Evolutionary conservation across 1,284 basidiomycete species (phyloP), one percentile per base, ranked within the genome.

Genomic region (Calocybe gambosa): DNA sequence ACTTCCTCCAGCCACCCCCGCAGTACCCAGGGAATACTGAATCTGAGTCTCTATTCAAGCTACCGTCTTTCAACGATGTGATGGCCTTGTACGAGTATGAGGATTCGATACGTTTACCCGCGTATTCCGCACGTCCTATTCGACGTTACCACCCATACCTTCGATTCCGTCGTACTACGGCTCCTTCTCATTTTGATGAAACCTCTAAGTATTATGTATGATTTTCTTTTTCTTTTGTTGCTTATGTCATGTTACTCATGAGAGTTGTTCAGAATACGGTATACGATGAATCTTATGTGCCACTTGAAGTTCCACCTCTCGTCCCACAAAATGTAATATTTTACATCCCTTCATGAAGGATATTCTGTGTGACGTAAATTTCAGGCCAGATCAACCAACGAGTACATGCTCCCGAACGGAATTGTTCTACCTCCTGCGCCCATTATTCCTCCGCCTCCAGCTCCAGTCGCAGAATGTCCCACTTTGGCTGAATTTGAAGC

Each of bases 201-300:
- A 42, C 28, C 12, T 34, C 31, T n/a, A 19, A 39, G 7, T 37
- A 39, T 5, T 41, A 45, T 15, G 31, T 34, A 15, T 13, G 31
- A 2, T 15, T 34, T 16, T 7, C 15, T 8, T 16, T 15, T 34
- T 15, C 31, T 8, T 34, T 29, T 9, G 4, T 13, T 29, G 4
- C 29, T 3, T 13, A 31, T 8, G 4, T 34, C n/a, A 12, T n/a
- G 9, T 12, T 5, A 15, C 31, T 34, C 28, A 34, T 16, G 3
- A 3, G 15, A 34, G 15, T 9, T 31, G 13, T 19, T 3, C 33
- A 60, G 58, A 55, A 60, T 34, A 60, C 58, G 1, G 48, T 58
- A 9, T 58, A 47, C 13, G 56, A 60, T 33, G 56, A 60, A 2
- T 50, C 50, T 21, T 44, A 37, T 2, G 37, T 55, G 12, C 20